A percentile compares a stretch with the other conserved stretches of the same genome.
These are phyloP conservation scores for Monascus purpureus DNA, from an alignment of 495 filamentous ascomycete species.

Conservation along the genomic window DNA sequence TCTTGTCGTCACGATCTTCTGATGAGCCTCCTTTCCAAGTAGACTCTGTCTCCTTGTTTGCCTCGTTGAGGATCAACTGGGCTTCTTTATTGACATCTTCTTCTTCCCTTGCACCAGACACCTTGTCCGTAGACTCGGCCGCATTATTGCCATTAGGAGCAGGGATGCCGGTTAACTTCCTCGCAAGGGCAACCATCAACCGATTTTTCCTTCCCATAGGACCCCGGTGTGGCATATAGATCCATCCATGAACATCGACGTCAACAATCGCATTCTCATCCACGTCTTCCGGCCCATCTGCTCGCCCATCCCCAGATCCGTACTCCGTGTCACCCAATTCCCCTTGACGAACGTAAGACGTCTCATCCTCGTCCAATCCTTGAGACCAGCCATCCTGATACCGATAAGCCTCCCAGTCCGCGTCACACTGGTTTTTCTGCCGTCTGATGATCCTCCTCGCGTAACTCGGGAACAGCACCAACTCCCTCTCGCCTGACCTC, in stretches of 20 bases:
- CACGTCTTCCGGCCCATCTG: constrained; percentile 55
- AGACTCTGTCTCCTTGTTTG: constrained; percentile 53
- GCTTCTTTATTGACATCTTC: constrained; percentile 58
- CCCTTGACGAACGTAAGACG: neutral
- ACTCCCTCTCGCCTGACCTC: constrained; percentile 70
- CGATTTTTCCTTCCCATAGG: constrained; percentile 84
- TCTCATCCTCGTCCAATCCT: constrained; percentile 12
- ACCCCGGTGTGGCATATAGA: constrained; percentile 71
- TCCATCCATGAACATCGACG: constrained; percentile 89
- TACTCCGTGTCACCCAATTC: constrained; percentile 9
- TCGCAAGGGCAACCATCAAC: constrained; percentile 66
- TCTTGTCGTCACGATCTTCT: constrained; percentile 5
- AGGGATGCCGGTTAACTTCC: constrained; percentile 73
- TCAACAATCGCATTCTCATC: constrained; percentile 69
- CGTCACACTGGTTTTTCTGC: constrained; percentile 12
- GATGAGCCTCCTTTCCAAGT: constrained; percentile 38
- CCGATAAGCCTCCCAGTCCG: constrained; percentile 1
- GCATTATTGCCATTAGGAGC: constrained; percentile 33
- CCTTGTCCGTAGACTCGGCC: constrained; percentile 11
- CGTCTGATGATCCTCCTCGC: constrained; percentile 45
- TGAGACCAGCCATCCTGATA: constrained; percentile 1
- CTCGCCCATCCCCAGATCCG: constrained; percentile 29
- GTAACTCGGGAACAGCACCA: constrained; percentile 90
- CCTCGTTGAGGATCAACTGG: constrained; percentile 54
- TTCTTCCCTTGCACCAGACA: constrained; percentile 31